Evolutionary conservation across 495 filamentous ascomycete species (phyloP).

Genomic region (Penicillium tannophilum): DNA sequence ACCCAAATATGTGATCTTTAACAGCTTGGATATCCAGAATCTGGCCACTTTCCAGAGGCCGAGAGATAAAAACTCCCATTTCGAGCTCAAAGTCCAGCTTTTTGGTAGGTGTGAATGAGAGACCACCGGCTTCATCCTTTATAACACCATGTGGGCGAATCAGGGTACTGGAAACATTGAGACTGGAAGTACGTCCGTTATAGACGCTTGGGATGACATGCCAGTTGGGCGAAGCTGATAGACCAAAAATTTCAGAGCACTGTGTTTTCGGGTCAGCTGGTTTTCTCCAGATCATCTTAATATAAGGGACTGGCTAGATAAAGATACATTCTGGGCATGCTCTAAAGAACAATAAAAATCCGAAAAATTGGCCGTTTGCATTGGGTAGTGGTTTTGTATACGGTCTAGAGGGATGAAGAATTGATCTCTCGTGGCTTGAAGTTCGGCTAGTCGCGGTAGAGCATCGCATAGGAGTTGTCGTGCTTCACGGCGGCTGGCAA

Average conservation of each 20-base stretch:
- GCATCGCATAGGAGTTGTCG: background rate
- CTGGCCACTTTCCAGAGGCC: slow-evolving; percentile 19
- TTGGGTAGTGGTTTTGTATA: slow-evolving; percentile 69
- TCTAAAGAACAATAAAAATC: slow-evolving; percentile 67
- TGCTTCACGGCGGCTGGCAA: background rate
- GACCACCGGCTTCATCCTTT: background rate
- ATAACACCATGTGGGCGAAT: background rate
- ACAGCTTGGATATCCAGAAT: slow-evolving; percentile 48
- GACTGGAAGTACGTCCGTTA: slow-evolving; percentile 69
- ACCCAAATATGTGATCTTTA: slow-evolving; percentile 71
- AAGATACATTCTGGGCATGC: slow-evolving; percentile 27
- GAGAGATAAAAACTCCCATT: slow-evolving; percentile 71
- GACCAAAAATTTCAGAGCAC: background rate
- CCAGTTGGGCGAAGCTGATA: slow-evolving; percentile 9
- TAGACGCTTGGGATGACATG: slow-evolving; percentile 59
- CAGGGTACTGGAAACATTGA: slow-evolving; percentile 66
- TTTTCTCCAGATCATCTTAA: background rate
- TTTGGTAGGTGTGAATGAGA: slow-evolving; percentile 47
- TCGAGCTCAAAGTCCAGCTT: slow-evolving; percentile 81
- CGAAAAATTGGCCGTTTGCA: slow-evolving; percentile 79
- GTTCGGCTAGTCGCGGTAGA: background rate
- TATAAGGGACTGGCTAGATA: slow-evolving; percentile 6
- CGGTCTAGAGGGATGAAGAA: slow-evolving; percentile 50
- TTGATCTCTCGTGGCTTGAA: slow-evolving; percentile 45
- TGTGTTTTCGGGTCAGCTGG: background rate